phyloP scores from a whole-genome alignment of 2,329 filamentous ascomycete species.

The Rugonectria rugulosa region DNA sequence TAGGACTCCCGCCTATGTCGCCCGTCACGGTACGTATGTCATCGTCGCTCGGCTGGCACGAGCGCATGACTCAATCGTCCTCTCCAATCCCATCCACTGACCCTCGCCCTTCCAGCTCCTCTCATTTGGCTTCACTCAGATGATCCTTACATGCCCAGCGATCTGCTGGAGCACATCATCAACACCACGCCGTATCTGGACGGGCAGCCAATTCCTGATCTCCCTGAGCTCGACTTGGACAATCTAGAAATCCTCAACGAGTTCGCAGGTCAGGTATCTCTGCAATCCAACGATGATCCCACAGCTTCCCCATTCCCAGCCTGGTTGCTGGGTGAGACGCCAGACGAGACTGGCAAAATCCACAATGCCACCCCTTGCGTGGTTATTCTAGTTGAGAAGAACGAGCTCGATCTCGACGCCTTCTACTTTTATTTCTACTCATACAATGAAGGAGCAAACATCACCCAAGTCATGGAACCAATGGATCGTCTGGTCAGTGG shows the following conservation, averaged over 20 bases:
- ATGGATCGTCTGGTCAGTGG: slow-evolving; percentile 31
- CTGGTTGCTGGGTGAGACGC: slow-evolving; percentile 40
- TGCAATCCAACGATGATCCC: slow-evolving; percentile 41
- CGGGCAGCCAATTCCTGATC: slow-evolving; percentile 24
- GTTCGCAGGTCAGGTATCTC: slow-evolving; percentile 24
- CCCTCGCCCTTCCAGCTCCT: slow-evolving; percentile 33
- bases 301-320: slow-evolving; percentile 24
- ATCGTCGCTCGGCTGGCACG: neutral
- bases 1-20: slow-evolving; percentile 40
- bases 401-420: slow-evolving; percentile 37
- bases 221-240: slow-evolving; percentile 36
- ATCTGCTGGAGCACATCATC: slow-evolving; percentile 39
- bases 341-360: slow-evolving; percentile 31
- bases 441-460: slow-evolving; percentile 42
- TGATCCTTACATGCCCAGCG: slow-evolving; percentile 42
- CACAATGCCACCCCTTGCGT: slow-evolving; percentile 40
- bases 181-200: slow-evolving; percentile 39
- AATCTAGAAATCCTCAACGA: slow-evolving; percentile 41
- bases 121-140: slow-evolving; percentile 44
- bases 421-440: slow-evolving; percentile 49
- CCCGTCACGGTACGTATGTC: slow-evolving; percentile 38
- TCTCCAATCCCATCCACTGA: neutral
- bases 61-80: too few relatives aligned
- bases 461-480: slow-evolving; percentile 43
- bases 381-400: slow-evolving; percentile 42